phyloP scores from a whole-genome alignment of 2,329 filamentous ascomycete genomes.

The Alternaria solani region DNA sequence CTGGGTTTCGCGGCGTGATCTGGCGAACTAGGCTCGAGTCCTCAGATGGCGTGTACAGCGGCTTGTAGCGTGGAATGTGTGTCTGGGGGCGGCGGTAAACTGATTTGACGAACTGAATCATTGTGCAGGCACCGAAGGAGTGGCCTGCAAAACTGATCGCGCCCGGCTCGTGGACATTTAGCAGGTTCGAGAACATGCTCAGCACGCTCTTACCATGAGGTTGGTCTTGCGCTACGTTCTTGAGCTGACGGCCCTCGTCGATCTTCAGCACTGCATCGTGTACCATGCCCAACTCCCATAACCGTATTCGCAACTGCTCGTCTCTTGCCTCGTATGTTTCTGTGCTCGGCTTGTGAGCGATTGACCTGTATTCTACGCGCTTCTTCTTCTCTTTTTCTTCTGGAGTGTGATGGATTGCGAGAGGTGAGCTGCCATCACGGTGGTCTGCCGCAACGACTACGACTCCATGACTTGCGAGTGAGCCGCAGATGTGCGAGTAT shows the following conservation, averaged over 20 bases:
- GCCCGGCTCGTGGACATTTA: constrained; percentile 76
- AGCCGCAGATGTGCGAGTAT: constrained; percentile 83
- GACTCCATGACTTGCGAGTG: constrained; percentile 80
- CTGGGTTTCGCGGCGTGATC: constrained; percentile 71
- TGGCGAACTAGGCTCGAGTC: constrained; percentile 68
- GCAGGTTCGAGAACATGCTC: constrained; percentile 64
- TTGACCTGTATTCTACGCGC: constrained; percentile 55
- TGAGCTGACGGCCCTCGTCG: constrained; percentile 62
- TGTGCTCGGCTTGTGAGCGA: constrained; percentile 68
- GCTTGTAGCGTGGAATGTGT: constrained; percentile 56
- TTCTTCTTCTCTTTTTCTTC: constrained; percentile 50
- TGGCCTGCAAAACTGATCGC: constrained; percentile 80
- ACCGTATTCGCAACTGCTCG: constrained; percentile 74
- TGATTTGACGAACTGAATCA: constrained; percentile 80
- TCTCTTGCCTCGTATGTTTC: constrained; percentile 74
- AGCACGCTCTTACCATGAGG: constrained; percentile 58
- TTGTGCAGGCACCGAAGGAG: constrained; percentile 79
- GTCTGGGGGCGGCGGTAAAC: constrained; percentile 71
- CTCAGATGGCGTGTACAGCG: constrained; percentile 67
- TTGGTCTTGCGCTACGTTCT: constrained; percentile 56
- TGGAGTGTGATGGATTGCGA: constrained; percentile 74
- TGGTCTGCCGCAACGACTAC: constrained; percentile 85
- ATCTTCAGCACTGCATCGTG: constrained; percentile 73
- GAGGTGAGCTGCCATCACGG: constrained; percentile 79
- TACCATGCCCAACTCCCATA: constrained; percentile 79